These are phyloP conservation scores for Podospora tetraspora DNA, from an alignment of 495 filamentous ascomycete genomes.

Conservation along the genomic window DNA sequence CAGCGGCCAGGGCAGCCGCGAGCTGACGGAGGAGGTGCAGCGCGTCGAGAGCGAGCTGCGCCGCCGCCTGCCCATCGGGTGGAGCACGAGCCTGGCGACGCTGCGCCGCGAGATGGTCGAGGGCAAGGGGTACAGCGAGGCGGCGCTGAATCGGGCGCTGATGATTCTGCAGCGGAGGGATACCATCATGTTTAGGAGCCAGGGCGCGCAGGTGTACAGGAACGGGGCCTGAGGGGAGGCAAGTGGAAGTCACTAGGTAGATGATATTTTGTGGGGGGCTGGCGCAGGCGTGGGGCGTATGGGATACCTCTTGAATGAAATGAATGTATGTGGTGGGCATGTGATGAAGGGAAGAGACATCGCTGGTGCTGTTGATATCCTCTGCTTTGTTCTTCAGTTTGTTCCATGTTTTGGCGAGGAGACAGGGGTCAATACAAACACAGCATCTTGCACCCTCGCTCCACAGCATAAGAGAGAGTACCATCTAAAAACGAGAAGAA, in stretches of 20 bases:
- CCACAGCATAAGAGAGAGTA: not conserved
- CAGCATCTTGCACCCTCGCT: not conserved
- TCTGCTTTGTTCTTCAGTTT: not conserved
- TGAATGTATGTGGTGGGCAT: not conserved
- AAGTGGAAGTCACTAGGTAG: not conserved
- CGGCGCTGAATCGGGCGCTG: slow-evolving; percentile 75
- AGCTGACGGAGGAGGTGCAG: slow-evolving; percentile 80
- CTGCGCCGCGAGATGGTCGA: slow-evolving; percentile 87
- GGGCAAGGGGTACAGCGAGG: slow-evolving; percentile 78
- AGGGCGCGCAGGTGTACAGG: slow-evolving; percentile 83
- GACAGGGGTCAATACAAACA: not conserved
- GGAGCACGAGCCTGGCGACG: slow-evolving; percentile 85
- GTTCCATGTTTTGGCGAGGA: not conserved
- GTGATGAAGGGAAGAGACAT: not conserved
- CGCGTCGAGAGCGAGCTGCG: slow-evolving; percentile 91
- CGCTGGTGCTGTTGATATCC: not conserved
- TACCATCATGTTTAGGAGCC: slow-evolving; percentile 84
- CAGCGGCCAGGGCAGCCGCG: slow-evolving; percentile 69
- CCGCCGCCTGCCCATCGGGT: slow-evolving; percentile 84
- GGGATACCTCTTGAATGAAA: slow-evolving; percentile 1
- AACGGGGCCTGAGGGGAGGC: slow-evolving; percentile 42
- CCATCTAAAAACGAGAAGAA: not conserved
- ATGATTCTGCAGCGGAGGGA: slow-evolving; percentile 82
- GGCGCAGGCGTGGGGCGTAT: not conserved
- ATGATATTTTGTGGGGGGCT: not conserved